These are phyloP conservation scores for Exophiala sp. DNA, from an alignment of 2,329 filamentous ascomycete species.

Conservation along the genomic window DNA sequence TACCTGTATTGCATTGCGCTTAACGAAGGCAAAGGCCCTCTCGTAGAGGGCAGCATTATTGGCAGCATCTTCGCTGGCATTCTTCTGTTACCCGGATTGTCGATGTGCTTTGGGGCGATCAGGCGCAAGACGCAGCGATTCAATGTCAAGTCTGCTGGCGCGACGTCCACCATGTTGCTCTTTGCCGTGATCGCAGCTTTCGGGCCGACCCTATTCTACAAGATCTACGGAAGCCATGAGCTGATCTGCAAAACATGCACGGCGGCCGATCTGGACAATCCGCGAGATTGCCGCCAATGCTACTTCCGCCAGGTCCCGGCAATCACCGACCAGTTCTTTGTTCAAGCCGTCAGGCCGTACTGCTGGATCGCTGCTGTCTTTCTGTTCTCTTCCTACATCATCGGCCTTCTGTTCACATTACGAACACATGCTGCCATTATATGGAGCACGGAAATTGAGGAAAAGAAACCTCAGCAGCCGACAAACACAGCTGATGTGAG, in stretches of 20 bases:
- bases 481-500: constrained; percentile 32
- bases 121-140: constrained; percentile 98
- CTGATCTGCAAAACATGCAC: constrained; percentile 69
- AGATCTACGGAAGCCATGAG: constrained; percentile 97
- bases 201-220: constrained; percentile 92
- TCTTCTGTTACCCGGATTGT: constrained; percentile 85
- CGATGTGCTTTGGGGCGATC: constrained; percentile 97
- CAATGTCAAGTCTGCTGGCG: constrained; percentile 91
- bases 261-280: constrained; percentile 49
- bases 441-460: constrained; percentile 79
- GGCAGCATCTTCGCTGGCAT: constrained; percentile 97
- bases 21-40: constrained; percentile 80
- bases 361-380: constrained; percentile 80
- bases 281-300: constrained; percentile 76
- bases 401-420: constrained; percentile 91
- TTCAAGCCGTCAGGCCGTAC: constrained; percentile 85
- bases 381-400: constrained; percentile 86
- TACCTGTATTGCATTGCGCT: constrained; percentile 95
- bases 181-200: constrained; percentile 96
- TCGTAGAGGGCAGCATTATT: constrained; percentile 95
- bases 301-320: constrained; percentile 87
- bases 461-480: constrained; percentile 64
- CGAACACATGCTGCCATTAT: constrained; percentile 94
- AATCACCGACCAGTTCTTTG: constrained; percentile 79
- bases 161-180: constrained; percentile 94